These are phyloP conservation scores for Amanita pallidorosea DNA, from an alignment of 768 basidiomycete genomes.

Conservation along the genomic window DNA sequence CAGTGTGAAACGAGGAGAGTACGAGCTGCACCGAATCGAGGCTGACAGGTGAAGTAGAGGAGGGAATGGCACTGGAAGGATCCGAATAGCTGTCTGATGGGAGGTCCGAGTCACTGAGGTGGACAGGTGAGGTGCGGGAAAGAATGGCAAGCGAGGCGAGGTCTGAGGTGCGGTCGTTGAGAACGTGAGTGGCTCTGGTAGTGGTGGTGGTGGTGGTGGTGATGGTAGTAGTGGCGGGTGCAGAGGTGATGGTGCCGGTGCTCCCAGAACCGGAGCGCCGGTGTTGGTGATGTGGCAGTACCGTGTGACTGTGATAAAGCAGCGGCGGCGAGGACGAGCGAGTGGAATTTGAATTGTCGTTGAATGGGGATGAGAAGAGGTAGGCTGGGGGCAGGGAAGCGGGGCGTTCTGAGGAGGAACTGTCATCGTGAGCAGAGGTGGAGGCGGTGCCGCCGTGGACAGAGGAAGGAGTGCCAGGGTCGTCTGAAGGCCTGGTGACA, in stretches of 20 bases:
- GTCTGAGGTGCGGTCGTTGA: not conserved
- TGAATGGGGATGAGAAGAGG: not conserved
- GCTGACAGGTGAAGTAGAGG: not conserved
- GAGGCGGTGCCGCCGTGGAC: not conserved
- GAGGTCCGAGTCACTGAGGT: not conserved
- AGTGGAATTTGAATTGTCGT: conserved; percentile 5
- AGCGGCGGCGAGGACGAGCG: not conserved
- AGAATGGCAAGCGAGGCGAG: not conserved
- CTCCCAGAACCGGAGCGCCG: not conserved
- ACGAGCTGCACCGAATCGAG: not conserved
- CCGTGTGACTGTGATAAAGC: not conserved
- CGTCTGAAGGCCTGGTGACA: not conserved
- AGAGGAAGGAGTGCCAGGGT: not conserved
- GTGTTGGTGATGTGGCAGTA: conserved; percentile 1
- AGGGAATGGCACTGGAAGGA: not conserved
- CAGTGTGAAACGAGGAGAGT: not conserved
- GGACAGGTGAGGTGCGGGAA: not conserved
- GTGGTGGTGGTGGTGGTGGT: not conserved
- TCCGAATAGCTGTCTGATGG: not conserved
- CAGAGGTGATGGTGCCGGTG: conserved; percentile 3
- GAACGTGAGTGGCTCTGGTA: not conserved
- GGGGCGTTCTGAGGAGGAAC: not conserved
- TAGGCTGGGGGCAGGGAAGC: not conserved
- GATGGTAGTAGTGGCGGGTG: not conserved
- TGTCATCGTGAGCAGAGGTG: conserved; percentile 1